Evolutionary conservation across 78 protist genomes (phyloP).

Genomic region (Guillardia theta): DNA sequence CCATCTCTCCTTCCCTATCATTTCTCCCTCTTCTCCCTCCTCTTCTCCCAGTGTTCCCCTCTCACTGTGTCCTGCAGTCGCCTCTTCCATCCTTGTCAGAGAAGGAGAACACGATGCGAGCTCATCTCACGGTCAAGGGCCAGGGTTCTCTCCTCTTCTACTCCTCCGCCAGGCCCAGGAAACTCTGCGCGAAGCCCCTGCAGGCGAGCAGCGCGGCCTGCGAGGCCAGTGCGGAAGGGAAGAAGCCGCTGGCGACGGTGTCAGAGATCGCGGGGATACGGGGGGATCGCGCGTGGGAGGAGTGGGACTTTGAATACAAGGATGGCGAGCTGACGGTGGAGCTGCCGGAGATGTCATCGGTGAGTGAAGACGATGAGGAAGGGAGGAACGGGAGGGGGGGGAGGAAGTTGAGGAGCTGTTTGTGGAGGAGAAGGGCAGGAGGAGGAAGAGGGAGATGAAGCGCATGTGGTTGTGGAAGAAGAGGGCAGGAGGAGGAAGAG

Average conservation of each 20-base stretch:
- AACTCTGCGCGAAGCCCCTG: too few species aligned
- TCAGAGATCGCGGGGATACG: too few species aligned
- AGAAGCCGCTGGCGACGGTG: too few species aligned
- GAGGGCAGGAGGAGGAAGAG: neutral
- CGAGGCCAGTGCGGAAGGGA: too few species aligned
- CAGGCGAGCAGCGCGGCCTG: too few species aligned
- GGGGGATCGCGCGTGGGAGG: too few species aligned
- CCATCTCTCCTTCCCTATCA: neutral
- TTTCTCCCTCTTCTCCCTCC: neutral
- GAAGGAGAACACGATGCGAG: neutral
- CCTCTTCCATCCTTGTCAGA: neutral
- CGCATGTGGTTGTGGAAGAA: neutral
- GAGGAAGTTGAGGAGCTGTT: neutral
- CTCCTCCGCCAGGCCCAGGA: too few species aligned
- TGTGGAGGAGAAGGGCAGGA: neutral
- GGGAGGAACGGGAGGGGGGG: neutral
- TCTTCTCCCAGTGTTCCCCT: neutral
- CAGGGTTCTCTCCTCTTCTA: too few species aligned
- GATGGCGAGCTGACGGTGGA: too few species aligned
- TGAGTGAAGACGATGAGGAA: neutral
- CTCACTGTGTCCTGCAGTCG: neutral
- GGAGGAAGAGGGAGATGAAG: neutral
- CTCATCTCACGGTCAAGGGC: too few species aligned
- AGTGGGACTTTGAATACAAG: too few species aligned
- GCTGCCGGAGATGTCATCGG: too few species aligned